Evolutionary conservation across 345 rosid species (phyloP), one percentile per base, ranked within the genome.

Genomic region (Turnera subulata): DNA sequence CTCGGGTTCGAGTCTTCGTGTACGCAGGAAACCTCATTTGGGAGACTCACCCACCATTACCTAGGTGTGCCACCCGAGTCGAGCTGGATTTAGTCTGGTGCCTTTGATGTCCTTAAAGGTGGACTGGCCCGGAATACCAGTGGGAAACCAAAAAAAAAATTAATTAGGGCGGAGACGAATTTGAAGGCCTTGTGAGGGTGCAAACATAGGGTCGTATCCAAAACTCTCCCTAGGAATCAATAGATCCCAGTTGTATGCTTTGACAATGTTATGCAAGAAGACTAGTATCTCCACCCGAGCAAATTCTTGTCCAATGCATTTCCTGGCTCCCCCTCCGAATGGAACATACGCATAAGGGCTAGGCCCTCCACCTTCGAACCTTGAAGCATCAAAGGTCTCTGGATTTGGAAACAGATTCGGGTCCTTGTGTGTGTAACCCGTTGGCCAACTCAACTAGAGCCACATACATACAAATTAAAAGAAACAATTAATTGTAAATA

Each of bases 381-480:
- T 51, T 15, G 55, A 51, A 13, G 20, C 11, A 24, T 51, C 55
- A 51, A 51, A 51, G 12, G 9, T 19, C 14, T 25, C 39, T 15
- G 39, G 21, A 26, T 25, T 46, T 14, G 47, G 66, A 58, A 64
- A 59, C 7, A 50, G 16, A 20, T 20, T 25, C 11, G 63, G 55
- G 48, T 70, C 75, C 42, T 17, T 61, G n/a, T 55, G 66, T 26
- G 76, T 66, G 9, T 56, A 45, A 13, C 47, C 44, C 13, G 60
- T 26, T 6, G 51, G 46, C 63, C 67, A 56, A 5, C 1, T 13
- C 6, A 71, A 1, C 71, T 61, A 25, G 12, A 29, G 8, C 35
- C 23, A 44, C 10, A 20, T 13, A 19, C 49, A 2, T 8, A 29
- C 8, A 8, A 29, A 29, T 29, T 29, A 8, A 29, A 29, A 29